phyloP scores from a whole-genome alignment of 768 basidiomycete species.

The Russula sp. region DNA sequence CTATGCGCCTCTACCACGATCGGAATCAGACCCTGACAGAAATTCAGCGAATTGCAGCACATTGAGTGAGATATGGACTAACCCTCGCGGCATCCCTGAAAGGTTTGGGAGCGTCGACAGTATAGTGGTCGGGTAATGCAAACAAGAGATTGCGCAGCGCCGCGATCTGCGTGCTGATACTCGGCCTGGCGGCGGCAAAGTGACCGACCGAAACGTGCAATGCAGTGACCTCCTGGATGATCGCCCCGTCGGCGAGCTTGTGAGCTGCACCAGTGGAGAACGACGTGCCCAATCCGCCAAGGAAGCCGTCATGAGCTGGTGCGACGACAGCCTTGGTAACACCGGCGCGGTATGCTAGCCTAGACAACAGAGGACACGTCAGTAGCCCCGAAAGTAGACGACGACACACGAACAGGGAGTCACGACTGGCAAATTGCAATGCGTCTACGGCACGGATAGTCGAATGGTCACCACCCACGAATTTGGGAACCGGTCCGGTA shows the following conservation, averaged over 20 bases:
- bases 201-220: conserved; percentile 60
- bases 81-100: conserved; percentile 46
- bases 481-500: conserved; percentile 30
- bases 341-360: conserved; percentile 67
- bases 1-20: conserved; percentile 58
- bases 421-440: conserved; percentile 56
- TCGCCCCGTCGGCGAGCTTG: conserved; percentile 53
- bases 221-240: conserved; percentile 60
- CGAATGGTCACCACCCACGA: conserved; percentile 34
- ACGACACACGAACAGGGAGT: conserved; percentile 41
- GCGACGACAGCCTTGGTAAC: conserved; percentile 64
- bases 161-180: conserved; percentile 65
- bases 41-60: conserved; percentile 1
- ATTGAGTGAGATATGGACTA: conserved; percentile 6
- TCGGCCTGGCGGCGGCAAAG: conserved; percentile 34
- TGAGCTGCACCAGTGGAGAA: conserved; percentile 56
- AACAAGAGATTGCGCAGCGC: conserved; percentile 49
- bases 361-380: conserved; percentile 28
- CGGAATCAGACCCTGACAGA: conserved; percentile 45
- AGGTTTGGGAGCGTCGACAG: conserved; percentile 36
- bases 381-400: conserved; percentile 1
- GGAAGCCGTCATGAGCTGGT: conserved; percentile 49
- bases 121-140: conserved; percentile 26
- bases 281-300: conserved; percentile 56
- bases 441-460: conserved; percentile 67